Conservation (phyloP, 176 grass and related monocot species). For the Alopecurus myosuroides region DNA sequence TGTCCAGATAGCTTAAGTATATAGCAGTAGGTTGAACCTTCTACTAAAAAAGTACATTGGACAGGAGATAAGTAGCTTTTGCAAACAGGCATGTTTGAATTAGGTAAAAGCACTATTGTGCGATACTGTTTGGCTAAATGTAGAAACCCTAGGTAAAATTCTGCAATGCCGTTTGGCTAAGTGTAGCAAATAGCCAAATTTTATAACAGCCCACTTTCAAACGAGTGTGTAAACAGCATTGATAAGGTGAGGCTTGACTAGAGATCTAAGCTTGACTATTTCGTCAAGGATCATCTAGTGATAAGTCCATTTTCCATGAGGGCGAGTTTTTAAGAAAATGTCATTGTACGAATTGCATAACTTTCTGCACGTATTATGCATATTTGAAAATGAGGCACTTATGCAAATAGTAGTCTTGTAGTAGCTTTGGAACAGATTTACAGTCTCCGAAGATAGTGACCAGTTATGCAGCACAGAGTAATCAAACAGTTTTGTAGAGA, state of each 20-base stretch:
- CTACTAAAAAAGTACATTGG: not conserved
- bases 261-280: conserved; percentile 16
- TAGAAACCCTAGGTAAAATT: not conserved
- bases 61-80: not conserved
- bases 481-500: not conserved
- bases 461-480: not conserved
- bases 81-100: not conserved
- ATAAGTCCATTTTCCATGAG: conserved; percentile 10
- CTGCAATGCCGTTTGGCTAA: not conserved
- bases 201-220: not conserved
- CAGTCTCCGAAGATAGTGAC: not conserved
- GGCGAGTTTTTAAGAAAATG: not conserved
- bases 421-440: not conserved
- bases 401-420: not conserved
- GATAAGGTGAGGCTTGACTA: conserved; percentile 3
- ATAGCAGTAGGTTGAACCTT: not conserved
- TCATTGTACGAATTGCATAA: not conserved
- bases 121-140: too few species aligned
- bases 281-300: not conserved
- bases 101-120: not conserved
- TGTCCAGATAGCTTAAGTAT: not conserved
- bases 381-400: not conserved
- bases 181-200: not conserved
- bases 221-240: not conserved
- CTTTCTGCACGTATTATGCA: not conserved